Conservation (phyloP, 2,329 filamentous ascomycete species). For the Paecilomyces sp. region DNA sequence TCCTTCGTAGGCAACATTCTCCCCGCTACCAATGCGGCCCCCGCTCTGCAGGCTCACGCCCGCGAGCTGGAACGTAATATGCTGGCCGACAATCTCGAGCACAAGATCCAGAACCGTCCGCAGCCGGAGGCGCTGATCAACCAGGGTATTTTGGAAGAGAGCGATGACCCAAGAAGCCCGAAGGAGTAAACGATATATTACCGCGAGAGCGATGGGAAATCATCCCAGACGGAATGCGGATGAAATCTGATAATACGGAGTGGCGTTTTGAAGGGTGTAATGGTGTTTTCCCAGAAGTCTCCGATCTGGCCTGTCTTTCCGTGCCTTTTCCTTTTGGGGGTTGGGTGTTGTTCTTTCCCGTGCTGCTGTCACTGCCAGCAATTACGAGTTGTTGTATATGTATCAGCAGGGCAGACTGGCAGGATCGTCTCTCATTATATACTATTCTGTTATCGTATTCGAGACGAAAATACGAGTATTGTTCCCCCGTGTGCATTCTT, state of each 20-base stretch:
- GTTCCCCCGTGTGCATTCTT: not conserved
- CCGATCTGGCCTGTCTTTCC: not conserved
- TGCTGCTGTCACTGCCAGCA: not conserved
- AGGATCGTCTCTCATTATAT: not conserved
- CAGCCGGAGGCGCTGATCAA: slow-evolving; percentile 68
- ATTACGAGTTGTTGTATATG: not conserved
- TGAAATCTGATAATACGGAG: not conserved
- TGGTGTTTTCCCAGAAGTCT: not conserved
- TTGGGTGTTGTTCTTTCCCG: not conserved
- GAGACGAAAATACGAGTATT: not conserved
- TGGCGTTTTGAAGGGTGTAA: not conserved
- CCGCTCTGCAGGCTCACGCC: slow-evolving; percentile 71
- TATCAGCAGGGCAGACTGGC: not conserved
- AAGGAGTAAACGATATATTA: not conserved
- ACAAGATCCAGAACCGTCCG: slow-evolving; percentile 74
- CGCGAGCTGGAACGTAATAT: slow-evolving; percentile 82
- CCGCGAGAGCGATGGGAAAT: not conserved
- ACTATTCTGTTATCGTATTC: not conserved
- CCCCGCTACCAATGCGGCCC: slow-evolving; percentile 68
- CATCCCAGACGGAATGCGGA: not conserved
- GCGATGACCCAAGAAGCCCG: slow-evolving; percentile 38
- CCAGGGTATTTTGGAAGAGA: slow-evolving; percentile 69
- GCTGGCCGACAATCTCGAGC: slow-evolving; percentile 78
- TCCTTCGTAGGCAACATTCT: slow-evolving; percentile 69
- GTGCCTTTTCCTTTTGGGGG: not conserved